Evolutionary conservation across 2,329 filamentous ascomycete species (phyloP), one percentile per base, ranked within the genome.

Genomic region (Aspergillus sp.): DNA sequence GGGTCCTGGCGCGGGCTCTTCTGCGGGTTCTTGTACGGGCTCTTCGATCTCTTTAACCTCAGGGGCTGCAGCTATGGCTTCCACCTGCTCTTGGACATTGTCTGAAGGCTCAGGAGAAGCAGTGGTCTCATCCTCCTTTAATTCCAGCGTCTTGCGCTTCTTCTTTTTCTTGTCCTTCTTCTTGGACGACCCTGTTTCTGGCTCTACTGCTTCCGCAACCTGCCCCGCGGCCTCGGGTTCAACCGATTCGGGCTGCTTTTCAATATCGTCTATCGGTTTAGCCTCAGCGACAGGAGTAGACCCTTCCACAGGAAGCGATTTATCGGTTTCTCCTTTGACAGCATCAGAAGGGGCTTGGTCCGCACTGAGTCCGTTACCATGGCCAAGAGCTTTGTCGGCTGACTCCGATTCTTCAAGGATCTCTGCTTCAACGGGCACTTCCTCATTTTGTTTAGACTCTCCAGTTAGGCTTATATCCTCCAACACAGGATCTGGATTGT

Each of bases 81-180:
- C 56, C 23, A 37, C 12, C 37, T 50, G 37, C 14, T 35, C 31
- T 39, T 33, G 53, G 17, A 31, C n/a, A 23, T 21, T 37, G 11
- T 55, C 55, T 4, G 47, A 19, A 51, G 35, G 21, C 45, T 68
- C 67, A 17, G 55, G n/a, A n/a, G 39, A 37, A 23, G 49, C 19
- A 40, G 57, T 39, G 14, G 37, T 48, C 48, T 64, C 64, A 44
- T 68, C 57, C 58, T 68, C 65, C 23, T 48, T 59, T 59, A 63
- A 55, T 46, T 63, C 61, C 23, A 62, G 43, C 3, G 47, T 60
- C 41, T 63, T 61, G 61, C 66, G 60, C 64, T 67, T 67, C 67
- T 73, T 67, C 64, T 79, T 77, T 66, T 77, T 76, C 68, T 70
- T 72, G 5, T 64, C 62, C 37, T 70, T 70, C 35, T 70, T 69